Evolutionary conservation across 2,329 filamentous ascomycete genomes (phyloP), one percentile per base, ranked within the genome.

Genomic region (Acarospora socialis): DNA sequence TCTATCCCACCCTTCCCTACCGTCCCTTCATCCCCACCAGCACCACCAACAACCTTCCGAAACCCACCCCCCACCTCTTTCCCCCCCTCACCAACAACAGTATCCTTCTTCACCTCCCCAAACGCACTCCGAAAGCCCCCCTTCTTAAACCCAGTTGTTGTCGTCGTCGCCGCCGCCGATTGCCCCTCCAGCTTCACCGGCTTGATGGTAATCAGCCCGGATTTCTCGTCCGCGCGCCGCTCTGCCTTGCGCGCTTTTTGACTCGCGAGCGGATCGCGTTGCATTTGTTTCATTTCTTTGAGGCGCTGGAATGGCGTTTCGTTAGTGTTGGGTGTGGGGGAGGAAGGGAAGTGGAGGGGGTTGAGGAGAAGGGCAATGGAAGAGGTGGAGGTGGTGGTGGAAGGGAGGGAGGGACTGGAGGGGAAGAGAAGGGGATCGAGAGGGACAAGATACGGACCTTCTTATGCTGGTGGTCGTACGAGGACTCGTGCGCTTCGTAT

Each of bases 401-500:
- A 14, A 12, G 19, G 25, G 21, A 13, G 18, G 20, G 14, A 18
- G 12, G 12, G 12, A 35, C 16, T 14, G 7, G 30, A 33, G 14
- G 23, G n/a, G 10, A 18, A 21, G 5, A 16, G 25, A 33, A 15
- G 19, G 16, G 14, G 13, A 7, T 18, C n/a, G 16, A 32, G 30
- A 7, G 17, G 13, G 9, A 20, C 4, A 44, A 40, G 19, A 22
- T 8, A 35, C 30, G 8, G 23, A 40, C 40, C 60, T 92, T 84
- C 54, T 84, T 86, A 57, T 98, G 90, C 46, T 81, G 81, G 58
- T 98, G 90, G 52, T 95, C 90, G 56, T 95, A 95, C 47, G 81
- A 90, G 41, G 76, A 76, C 35, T 94, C 81, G 54, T 98, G 90
- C 5, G 86, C 79, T 56, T 95, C 87, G 54, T 92, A 94, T 54